Evolutionary conservation across 768 basidiomycete species (phyloP), one percentile per base, ranked within the genome.

Genomic region (Naganishia vishniacii): DNA sequence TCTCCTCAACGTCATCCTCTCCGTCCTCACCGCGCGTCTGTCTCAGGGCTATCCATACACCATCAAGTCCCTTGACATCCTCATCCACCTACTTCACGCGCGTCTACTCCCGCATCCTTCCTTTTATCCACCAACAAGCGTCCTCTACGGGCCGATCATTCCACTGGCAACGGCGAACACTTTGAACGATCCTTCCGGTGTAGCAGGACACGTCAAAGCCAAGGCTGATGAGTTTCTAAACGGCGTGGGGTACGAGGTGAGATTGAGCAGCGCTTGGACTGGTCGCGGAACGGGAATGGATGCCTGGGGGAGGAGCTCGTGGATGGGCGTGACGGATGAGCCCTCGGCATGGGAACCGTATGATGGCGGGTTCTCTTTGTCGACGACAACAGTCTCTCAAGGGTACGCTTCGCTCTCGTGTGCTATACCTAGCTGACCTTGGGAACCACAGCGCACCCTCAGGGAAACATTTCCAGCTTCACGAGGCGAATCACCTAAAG

Each of bases 221-320:
- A 56, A 56, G 37, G 53, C 53, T 41, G 53, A 56, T 26, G 53
- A 56, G 37, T 56, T 56, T 56, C 31, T 56, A 6, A 34, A 20
- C 3, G 53, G 20, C 0, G 25, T 56, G 6, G 53, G 53, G n/a
- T 56, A 56, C 31, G 53, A 40, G 15, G 53, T 37, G 13, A 3
- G 37, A 29, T 0, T 56, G 3, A 26, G 53, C 6, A 25, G 37
- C 16, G 53, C 53, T n/a, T 56, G 53, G 53, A 34, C 37, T 37
- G 53, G 28, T 48, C 12, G 47, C 23, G 47, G 47, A 28, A 48
- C 32, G 16, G 53, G n/a, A n/a, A 51, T n/a, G n/a, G 53, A 34
- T n/a, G 42, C 42, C 11, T 44, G 42, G 42, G 42, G 9, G n/a
- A 8, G 18, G n/a, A 44, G 42, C 42, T 8, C 42, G n/a, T 44